Evolutionary conservation across 257 asterid genomes (phyloP).

Genomic region (Nicotiana noctiflora): DNA sequence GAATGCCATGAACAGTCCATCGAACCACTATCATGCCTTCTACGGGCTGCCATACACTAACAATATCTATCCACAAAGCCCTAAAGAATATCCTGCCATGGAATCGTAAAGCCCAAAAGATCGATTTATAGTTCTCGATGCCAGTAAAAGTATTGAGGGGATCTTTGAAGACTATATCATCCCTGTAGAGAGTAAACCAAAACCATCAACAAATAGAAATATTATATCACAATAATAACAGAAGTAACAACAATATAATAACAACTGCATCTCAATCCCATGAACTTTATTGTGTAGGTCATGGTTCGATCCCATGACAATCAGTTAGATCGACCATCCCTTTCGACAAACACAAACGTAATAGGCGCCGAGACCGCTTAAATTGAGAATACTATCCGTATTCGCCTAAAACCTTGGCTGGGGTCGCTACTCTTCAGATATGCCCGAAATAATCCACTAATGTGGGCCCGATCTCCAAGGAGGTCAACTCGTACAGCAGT

Average conservation of each 20-base stretch:
- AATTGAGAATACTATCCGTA: no score
- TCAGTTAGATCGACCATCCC: no score
- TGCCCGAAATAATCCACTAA: no score
- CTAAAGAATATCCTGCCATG: slow-evolving; percentile 74
- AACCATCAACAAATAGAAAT: not conserved
- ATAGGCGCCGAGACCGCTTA: no score
- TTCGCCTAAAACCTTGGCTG: no score
- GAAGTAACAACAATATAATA: not conserved
- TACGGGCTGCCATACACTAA: slow-evolving; percentile 74
- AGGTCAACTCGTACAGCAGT: no score
- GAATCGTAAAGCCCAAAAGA: slow-evolving; percentile 87
- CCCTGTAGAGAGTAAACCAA: slow-evolving; percentile 40
- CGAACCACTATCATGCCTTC: slow-evolving; percentile 83
- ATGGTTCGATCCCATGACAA: no score
- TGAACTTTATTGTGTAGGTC: no score
- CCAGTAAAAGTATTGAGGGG: slow-evolving; percentile 77
- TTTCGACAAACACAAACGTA: no score
- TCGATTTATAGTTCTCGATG: slow-evolving; percentile 59
- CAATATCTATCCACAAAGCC: slow-evolving; percentile 64
- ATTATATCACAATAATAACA: not conserved
- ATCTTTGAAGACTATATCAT: slow-evolving; percentile 72
- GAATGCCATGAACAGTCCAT: slow-evolving; percentile 90
- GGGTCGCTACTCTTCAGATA: no score
- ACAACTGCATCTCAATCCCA: not conserved
- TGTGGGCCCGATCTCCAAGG: no score